Evolutionary conservation across 345 rosid species (phyloP), one percentile per base, ranked within the genome.

Genomic region (Hibiscus mutabilis): DNA sequence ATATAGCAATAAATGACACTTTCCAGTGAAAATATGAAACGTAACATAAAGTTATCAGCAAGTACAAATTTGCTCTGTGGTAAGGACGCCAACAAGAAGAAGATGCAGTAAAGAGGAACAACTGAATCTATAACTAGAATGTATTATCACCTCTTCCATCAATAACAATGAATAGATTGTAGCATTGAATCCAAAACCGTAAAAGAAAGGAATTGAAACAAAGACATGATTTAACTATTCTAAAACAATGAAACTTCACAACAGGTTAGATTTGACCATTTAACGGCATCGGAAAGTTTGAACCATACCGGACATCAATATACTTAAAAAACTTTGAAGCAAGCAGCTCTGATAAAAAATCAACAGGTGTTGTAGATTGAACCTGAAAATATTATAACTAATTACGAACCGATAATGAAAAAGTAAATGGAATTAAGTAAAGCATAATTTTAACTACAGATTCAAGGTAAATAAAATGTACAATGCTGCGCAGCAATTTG

Each of bases 291-390:
- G 1, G 33, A 47, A 52, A 66, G 42, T 16, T 66, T 12, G 37
- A 49, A 66, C 61, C 86, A 58, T 85, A 89, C 96, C 95, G 78
- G 40, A 91, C 81, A 76, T 94, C 97, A 63, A 84, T 84, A 74
- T 88, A 90, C 73, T 85, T 89, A 73, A 91, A 88, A 78, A 87
- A 88, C 83, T 89, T 90, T 4, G 89, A 82, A 0, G 82, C 81
- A 80, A 95, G 90, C 71, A 86, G 72, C 37, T 86, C 90, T 75
- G 82, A 40, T 49, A 82, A 51, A 46, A 79, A 25, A 74, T 84
- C 96, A 40, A 76, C 67, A 19, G 85, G 75, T 40, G 73, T 70
- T 0, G 76, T 46, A 21, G 91, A 83, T 66, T 81, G 76, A 70
- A 90, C 88, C 97, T 95, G 80, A 67, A 79, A 44, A 29, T 10